Evolutionary conservation across 2,329 filamentous ascomycete species (phyloP), one percentile per base, ranked within the genome.

Genomic region (Arthrobotrys iridis): DNA sequence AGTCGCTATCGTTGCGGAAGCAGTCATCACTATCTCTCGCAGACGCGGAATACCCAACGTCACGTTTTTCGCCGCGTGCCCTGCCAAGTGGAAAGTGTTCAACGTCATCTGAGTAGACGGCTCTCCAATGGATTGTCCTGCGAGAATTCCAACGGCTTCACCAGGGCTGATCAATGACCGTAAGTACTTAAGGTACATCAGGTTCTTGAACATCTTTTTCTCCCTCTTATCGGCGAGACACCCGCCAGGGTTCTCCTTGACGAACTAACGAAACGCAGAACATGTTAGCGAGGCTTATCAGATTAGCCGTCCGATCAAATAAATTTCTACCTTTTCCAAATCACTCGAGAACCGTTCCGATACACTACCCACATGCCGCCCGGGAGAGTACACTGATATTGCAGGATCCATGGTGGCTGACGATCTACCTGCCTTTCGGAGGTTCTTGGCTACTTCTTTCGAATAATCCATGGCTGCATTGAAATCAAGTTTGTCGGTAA

Each of bases 21-120:
- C 95, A 55, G 95, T 98, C 95, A 99, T 99, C 78, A 99, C 88
- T 79, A 99, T 97, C 87, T 99, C 95, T 84, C 95, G 88, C 18
- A 99, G 87, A 84, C 95, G 93, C 72, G 95, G 95, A 81, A 99
- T 98, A 92, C 95, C 95, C 18, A 97, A 88, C 0, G 95, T 99
- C 81, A 99, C 96, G 87, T 99, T 99, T 86, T 97, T 98, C 28
- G 95, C 91, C 18, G 95, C 93, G 85, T 98, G 94, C 81, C 95
- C 95, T 82, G 95, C 95, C 88, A 99, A 92, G 87, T 99, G 95
- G 88, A 99, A 99, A 26, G 96, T 99, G 84, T 99, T 99, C 65
- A 99, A 85, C 5, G 96, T 99, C 96, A 99, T 99, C 82, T 99
- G 95, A 8, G 95, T 99, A 1, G 93, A 97, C 6, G 96, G 95